A percentile compares a stretch with the other conserved stretches of the same genome.
Evolutionary conservation across 495 filamentous ascomycete species (phyloP).

Genomic region (Terfezia claveryi): DNA sequence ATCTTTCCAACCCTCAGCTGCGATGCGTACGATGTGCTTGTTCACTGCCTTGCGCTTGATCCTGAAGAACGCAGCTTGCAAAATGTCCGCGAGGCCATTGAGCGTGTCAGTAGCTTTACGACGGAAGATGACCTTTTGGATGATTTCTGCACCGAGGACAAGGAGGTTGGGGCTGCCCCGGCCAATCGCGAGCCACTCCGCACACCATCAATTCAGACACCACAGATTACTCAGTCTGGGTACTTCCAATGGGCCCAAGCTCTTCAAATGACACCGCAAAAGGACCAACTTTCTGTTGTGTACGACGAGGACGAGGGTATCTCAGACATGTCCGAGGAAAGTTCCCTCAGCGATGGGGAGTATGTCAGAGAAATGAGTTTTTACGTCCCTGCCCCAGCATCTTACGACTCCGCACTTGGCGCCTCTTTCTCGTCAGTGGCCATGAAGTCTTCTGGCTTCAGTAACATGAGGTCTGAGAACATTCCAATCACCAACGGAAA

Average conservation of each 20-base stretch:
- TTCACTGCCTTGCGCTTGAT: constrained; percentile 69
- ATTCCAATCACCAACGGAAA: constrained; percentile 2
- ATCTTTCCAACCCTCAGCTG: constrained; percentile 97
- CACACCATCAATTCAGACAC: constrained; percentile 83
- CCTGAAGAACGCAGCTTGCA: constrained; percentile 68
- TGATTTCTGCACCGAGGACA: constrained; percentile 77
- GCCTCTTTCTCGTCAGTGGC: constrained; percentile 16
- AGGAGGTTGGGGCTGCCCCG: constrained; percentile 46
- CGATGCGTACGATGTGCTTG: constrained; percentile 83
- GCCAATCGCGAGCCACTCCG: constrained; percentile 88
- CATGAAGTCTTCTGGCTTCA: constrained; percentile 8
- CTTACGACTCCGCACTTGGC: constrained; percentile 21
- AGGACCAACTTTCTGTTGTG: constrained; percentile 73
- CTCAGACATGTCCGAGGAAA: constrained; percentile 47
- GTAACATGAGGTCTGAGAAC: constrained; percentile 9
- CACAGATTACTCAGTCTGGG: constrained; percentile 50
- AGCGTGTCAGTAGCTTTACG: constrained; percentile 71
- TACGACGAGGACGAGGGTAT: constrained; percentile 30
- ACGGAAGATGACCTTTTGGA: constrained; percentile 78
- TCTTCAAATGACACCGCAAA: constrained; percentile 47
- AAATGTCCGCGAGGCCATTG: constrained; percentile 50
- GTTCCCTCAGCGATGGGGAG: constrained; percentile 61
- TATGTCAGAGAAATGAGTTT: constrained; percentile 20
- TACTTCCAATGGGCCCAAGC: constrained; percentile 95
- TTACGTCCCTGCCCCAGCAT: constrained; percentile 15